Evolutionary conservation across 192 early-diverging fungal genomes (phyloP).

Genomic region (Coemansia sp.): DNA sequence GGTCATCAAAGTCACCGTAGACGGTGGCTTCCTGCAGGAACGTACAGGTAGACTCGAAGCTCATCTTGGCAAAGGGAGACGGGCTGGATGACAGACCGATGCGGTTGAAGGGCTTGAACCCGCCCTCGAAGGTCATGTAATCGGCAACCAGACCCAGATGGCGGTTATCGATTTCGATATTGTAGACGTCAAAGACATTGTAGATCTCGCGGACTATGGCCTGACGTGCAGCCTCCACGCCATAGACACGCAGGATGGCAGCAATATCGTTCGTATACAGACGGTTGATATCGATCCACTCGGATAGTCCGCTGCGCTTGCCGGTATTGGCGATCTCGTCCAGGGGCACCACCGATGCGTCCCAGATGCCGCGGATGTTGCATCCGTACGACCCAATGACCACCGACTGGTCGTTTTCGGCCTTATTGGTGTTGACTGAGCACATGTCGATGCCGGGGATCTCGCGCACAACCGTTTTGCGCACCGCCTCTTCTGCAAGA

Average conservation of each 20-base stretch:
- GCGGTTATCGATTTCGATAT: constrained; percentile 90
- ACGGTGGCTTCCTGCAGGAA: constrained; percentile 93
- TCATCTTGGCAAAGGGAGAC: constrained; percentile 96
- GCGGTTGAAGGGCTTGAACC: constrained; percentile 97
- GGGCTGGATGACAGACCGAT: constrained; percentile 90
- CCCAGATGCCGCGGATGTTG: constrained; percentile 93
- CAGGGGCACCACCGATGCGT: constrained; percentile 49
- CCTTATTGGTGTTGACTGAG: constrained; percentile 78
- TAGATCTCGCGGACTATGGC: constrained; percentile 92
- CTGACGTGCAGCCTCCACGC: constrained; percentile 94
- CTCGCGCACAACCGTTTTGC: constrained; percentile 79
- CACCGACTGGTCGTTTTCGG: constrained; percentile 75
- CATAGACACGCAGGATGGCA: constrained; percentile 89
- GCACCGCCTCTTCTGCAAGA: constrained; percentile 76
- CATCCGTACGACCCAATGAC: constrained; percentile 84
- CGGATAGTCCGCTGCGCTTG: constrained; percentile 24
- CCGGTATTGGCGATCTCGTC: constrained; percentile 35
- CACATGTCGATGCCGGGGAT: constrained; percentile 77
- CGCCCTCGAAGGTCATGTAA: constrained; percentile 99
- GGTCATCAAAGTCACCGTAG: constrained; percentile 83
- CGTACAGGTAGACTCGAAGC: constrained; percentile 92
- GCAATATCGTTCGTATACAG: constrained; percentile 97
- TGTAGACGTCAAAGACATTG: constrained; percentile 90
- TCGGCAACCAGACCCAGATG: constrained; percentile 97
- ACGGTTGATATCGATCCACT: constrained; percentile 80